Percentiles rank a stretch among this genome's conserved stretches.
Evolutionary conservation across 345 rosid genomes (phyloP).

Genomic region (Viola odorata): DNA sequence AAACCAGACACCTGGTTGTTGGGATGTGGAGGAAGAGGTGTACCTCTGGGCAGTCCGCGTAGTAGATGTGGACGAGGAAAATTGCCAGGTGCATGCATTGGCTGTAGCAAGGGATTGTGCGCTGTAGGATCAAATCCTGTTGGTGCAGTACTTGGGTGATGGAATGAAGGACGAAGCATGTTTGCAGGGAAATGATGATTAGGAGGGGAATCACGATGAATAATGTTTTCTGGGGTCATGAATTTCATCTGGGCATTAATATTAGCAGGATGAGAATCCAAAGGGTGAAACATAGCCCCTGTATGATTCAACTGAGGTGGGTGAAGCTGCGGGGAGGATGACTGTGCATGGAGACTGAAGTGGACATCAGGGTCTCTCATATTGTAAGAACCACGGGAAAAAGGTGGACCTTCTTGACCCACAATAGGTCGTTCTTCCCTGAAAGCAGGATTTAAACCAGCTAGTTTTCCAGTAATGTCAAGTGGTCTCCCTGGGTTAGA

Average conservation of each 20-base stretch:
- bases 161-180: slow-evolving; percentile 61
- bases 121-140: slow-evolving; percentile 58
- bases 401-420: slow-evolving; percentile 48
- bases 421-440: slow-evolving; percentile 44
- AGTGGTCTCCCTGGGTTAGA: slow-evolving; percentile 31
- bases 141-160: slow-evolving; percentile 40
- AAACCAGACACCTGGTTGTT: slow-evolving; percentile 52
- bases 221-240: slow-evolving; percentile 44
- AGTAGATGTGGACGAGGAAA: slow-evolving; percentile 50
- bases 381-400: slow-evolving; percentile 49
- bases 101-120: slow-evolving; percentile 53
- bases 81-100: slow-evolving; percentile 59
- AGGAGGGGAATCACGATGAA: slow-evolving; percentile 47
- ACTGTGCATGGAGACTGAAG: slow-evolving; percentile 32
- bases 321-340: slow-evolving; percentile 44
- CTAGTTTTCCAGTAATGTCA: slow-evolving; percentile 55
- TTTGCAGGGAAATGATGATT: slow-evolving; percentile 51
- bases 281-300: slow-evolving; percentile 43
- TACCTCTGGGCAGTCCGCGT: slow-evolving; percentile 53
- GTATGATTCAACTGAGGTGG: slow-evolving; percentile 52
- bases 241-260: slow-evolving; percentile 56
- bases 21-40: slow-evolving; percentile 38
- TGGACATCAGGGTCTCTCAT: slow-evolving; percentile 42
- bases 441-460: slow-evolving; percentile 50
- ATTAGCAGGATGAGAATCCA: slow-evolving; percentile 58